These are phyloP conservation scores for Pyronema omphalodes DNA, from an alignment of 495 filamentous ascomycete species.

Conservation along the genomic window DNA sequence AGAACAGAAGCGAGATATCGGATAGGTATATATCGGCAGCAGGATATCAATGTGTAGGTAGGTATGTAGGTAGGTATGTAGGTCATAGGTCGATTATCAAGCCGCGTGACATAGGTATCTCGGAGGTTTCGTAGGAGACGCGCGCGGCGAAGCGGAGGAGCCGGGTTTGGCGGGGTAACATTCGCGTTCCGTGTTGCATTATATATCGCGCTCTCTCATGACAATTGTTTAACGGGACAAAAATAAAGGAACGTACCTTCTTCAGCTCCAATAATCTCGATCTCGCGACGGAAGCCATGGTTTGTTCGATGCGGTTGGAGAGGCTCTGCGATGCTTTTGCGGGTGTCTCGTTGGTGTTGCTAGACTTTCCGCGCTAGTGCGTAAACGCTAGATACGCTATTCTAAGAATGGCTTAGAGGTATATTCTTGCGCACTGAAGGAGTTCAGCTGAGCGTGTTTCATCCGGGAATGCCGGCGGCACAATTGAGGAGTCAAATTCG, in stretches of 20 bases:
- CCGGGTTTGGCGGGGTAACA: too few species aligned
- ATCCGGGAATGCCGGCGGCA: too few species aligned
- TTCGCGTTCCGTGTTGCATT: too few species aligned
- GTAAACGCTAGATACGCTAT: background rate
- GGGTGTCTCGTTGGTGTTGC: too few species aligned
- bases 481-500: background rate
- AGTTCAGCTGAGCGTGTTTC: background rate
- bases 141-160: conserved; percentile 5
- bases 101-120: too few species aligned
- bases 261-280: conserved; percentile 17
- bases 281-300: conserved; percentile 1
- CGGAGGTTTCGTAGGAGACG: background rate
- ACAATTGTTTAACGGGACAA: background rate
- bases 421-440: background rate
- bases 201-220: too few species aligned
- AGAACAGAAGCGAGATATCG: too few species aligned
- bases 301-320: background rate
- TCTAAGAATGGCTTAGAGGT: background rate
- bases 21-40: background rate
- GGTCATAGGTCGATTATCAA: too few species aligned
- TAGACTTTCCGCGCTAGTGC: conserved; percentile 4
- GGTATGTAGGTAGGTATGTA: too few species aligned
- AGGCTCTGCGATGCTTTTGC: conserved; percentile 4
- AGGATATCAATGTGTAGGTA: too few species aligned
- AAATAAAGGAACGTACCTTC: conserved; percentile 8